Base-by-base conservation (phyloP, 257 asterid genomes). In the Jaltomata sinuosa region DNA sequence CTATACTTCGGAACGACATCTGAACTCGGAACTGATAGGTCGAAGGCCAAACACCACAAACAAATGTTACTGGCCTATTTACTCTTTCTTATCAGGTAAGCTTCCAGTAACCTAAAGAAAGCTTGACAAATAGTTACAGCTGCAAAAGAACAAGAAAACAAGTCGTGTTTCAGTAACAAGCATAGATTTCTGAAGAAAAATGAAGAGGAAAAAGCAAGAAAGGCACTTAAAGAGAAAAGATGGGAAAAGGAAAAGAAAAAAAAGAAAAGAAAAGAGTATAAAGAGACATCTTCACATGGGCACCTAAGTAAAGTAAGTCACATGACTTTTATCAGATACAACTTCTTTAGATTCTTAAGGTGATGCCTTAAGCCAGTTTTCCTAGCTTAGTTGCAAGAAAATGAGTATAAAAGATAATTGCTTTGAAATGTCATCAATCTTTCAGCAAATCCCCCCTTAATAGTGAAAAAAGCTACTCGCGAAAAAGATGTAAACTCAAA, bases 1-100 rank as follows among this genome's bases (percentile, higher is more conserved):
- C 99, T 89, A 96, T 91, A 83, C 96, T 94, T 84, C 99, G 92
- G 89, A 96, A 96, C 31, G 98, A 94, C 99, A 96, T 96, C 88
- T 88, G 88, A 64, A 79, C 87, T 84, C 80, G 76, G 67, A 87
- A 69, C 50, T 47, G 80, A 76, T 45, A 71, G 11, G 69, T 59
- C 61, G 57, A 80, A 80, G 54, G 40, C 77, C 82, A 87, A 52
- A 69, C 40, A 82, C 47, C 52, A 57, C 22, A 22, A 80, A 74
- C 52, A 83, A 71, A 68, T 50, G 50, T 79, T 16, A 83, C 79
- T 81, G 74, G 36, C 59, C 45, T 65, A 81, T 83, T 38, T 3
- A 45, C 8, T 76, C 64, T 77, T 84, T 79, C 88, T 55, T 77
- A 82, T 49, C 79, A 16, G 65, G 31, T 49, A 83, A 34, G 47